Percentiles rank a stretch among this genome's conserved stretches.
Evolutionary conservation across 371 early-diverging fungal species (phyloP).

Genomic region (Rhizopus microsporus): DNA sequence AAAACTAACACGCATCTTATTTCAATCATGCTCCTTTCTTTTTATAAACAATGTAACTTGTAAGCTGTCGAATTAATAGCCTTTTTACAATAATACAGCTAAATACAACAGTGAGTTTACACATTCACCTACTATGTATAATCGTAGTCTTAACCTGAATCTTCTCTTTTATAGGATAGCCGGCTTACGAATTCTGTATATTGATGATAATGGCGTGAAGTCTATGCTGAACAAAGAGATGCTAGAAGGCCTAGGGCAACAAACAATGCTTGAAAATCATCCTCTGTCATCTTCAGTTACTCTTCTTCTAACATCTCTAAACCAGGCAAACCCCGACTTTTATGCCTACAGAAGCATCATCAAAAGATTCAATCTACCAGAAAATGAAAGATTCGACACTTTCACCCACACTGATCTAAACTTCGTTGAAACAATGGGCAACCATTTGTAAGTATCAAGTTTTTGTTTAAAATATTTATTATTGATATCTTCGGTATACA

Average conservation of each 20-base stretch:
- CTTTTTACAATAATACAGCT: too few species aligned
- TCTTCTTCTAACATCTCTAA: constrained; percentile 12
- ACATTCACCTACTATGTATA: constrained; percentile 14
- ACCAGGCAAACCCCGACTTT: constrained; percentile 13
- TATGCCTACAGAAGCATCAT: constrained; percentile 16
- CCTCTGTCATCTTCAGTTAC: constrained; percentile 12
- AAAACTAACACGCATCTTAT: too few species aligned
- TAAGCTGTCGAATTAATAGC: too few species aligned
- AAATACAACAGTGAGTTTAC: constrained; percentile 7
- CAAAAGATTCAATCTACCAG: constrained; percentile 14
- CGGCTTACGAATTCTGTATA: constrained; percentile 11
- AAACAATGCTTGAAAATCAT: constrained; percentile 13
- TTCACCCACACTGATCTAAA: constrained; percentile 14
- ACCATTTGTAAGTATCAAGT: constrained; percentile 12
- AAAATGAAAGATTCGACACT: constrained; percentile 15
- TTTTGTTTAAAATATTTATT: constrained; percentile 8
- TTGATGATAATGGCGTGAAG: constrained; percentile 18
- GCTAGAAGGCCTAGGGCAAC: constrained; percentile 9
- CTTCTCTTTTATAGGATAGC: constrained; percentile 21
- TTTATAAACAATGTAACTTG: too few species aligned
- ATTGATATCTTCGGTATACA: constrained; percentile 13
- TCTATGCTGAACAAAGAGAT: constrained; percentile 12
- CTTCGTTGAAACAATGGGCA: constrained; percentile 17
- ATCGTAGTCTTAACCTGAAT: constrained; percentile 12
- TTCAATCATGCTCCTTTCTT: too few species aligned